These are phyloP conservation scores for Gossypium turneri DNA, from an alignment of 345 rosid genomes.

Conservation along the genomic window DNA sequence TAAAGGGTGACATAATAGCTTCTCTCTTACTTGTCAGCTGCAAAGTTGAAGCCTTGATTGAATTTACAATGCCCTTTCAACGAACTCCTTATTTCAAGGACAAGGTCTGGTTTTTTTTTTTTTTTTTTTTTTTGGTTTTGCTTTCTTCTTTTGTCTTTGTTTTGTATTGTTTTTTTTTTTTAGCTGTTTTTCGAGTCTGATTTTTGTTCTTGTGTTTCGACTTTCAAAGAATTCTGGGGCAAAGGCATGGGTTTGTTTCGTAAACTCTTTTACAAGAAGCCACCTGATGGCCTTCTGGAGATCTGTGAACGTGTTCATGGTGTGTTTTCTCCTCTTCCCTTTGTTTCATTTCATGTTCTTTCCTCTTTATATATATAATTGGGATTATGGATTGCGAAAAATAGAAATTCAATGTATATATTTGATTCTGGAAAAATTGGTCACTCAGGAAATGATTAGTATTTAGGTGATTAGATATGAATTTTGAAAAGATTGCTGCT, in stretches of 20 bases:
- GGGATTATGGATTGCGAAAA: background rate
- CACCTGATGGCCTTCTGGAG: slow-evolving; percentile 96
- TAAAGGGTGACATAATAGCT: background rate
- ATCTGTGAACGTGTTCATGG: slow-evolving; percentile 83
- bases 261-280: slow-evolving; percentile 75
- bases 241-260: slow-evolving; percentile 74
- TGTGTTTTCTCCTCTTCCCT: slow-evolving; percentile 23
- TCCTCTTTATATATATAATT: background rate
- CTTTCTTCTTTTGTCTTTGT: background rate
- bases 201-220: background rate
- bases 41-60: background rate
- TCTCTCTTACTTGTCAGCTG: slow-evolving; percentile 8
- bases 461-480: background rate
- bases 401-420: background rate
- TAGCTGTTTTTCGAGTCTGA: background rate
- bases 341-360: background rate
- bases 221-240: slow-evolving; percentile 1
- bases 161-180: background rate
- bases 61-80: background rate
- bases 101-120: background rate
- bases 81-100: slow-evolving; percentile 5
- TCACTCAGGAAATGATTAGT: background rate
- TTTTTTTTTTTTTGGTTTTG: background rate
- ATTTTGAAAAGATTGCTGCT: background rate
- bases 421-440: background rate